Base-by-base conservation (phyloP, 2,329 filamentous ascomycete genomes). In the Mycosphaerella sp. region DNA sequence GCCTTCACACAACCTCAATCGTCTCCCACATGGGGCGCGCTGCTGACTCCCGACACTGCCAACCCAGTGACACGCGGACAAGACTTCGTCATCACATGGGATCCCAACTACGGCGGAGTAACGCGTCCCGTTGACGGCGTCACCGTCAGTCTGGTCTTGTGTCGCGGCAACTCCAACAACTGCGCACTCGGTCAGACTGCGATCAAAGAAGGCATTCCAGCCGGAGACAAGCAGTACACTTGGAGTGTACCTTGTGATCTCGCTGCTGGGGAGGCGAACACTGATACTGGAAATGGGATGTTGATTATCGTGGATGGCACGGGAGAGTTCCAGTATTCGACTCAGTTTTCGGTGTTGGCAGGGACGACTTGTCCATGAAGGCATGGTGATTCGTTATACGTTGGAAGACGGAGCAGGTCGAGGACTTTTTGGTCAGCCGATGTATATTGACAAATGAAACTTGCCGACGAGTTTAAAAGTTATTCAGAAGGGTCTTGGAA, bases 311-410 rank as follows among this genome's bases (percentile, higher is more conserved):
- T 53, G 17, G 50, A 56, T 43, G 44, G 44, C 6, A 49, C 43
- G 8, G 54, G 54, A 12, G 43, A 53, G 43, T 56, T 52, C 25
- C 54, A 56, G 47, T 56, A 56, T 41, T 51, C 47, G 43, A 56
- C 50, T 34, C 54, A 56, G 44, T 56, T 56, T 13, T 50, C 41
- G 27, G 40, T 56, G 2, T 8, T 53, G 43, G 37, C 17, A 10
- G 32, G 47, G 25, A 10, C 25, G 9, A 41, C 21, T 13, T 40
- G 44, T 25, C 44, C 34, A 2, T 32, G 30, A 32, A 32, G 3
- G 13, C 3, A 9, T 3, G 30, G 8, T n/a, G n/a, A n/a, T n/a
- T n/a, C n/a, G n/a, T n/a, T 30, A 30, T 30, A 13, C 8, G 30
- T 10, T 32, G 8, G 8, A 32, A 32, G 8, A 32, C 13, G 13